A percentile compares a stretch with the other conserved stretches of the same genome.
Conservation (phyloP, 306 rosid species). For the Sindora glabra region DNA sequence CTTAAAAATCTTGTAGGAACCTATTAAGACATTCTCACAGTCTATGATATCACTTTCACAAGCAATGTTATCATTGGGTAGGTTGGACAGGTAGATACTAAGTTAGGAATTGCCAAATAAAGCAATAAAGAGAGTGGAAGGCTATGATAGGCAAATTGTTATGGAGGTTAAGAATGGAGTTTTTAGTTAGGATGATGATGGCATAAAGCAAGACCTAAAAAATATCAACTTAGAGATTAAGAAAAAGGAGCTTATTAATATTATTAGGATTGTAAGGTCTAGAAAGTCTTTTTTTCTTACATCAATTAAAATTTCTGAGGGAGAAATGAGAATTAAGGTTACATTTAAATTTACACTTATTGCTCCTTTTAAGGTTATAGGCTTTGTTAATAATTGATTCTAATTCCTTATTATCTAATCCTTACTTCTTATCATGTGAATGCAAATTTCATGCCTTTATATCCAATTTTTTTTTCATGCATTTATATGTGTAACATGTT, state of each 20-base stretch:
- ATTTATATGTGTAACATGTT: constrained; percentile 61
- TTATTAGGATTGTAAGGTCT: constrained; percentile 86
- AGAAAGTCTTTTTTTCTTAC: constrained; percentile 91
- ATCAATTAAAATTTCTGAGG: constrained; percentile 38
- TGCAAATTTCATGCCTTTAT: too few species aligned
- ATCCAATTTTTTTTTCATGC: too few species aligned
- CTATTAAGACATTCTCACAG: constrained; percentile 84
- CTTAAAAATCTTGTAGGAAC: constrained; percentile 81
- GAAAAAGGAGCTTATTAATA: constrained; percentile 67
- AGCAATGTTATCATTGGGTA: constrained; percentile 78
- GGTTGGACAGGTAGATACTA: constrained; percentile 72
- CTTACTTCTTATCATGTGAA: too few species aligned
- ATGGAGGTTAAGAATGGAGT: constrained; percentile 62
- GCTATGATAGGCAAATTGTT: constrained; percentile 34
- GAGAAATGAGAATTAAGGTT: not conserved
- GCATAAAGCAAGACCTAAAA: constrained; percentile 39
- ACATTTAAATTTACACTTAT: not conserved
- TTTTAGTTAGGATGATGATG: constrained; percentile 89
- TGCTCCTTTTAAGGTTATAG: too few species aligned
- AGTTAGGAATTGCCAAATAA: constrained; percentile 54
- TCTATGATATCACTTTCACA: constrained; percentile 85
- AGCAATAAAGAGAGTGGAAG: constrained; percentile 54
- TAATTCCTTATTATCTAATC: too few species aligned
- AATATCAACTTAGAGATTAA: constrained; percentile 50
- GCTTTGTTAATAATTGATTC: too few species aligned